These are phyloP conservation scores for Aciculosporium take DNA, from an alignment of 2,329 filamentous ascomycete species.

Conservation along the genomic window DNA sequence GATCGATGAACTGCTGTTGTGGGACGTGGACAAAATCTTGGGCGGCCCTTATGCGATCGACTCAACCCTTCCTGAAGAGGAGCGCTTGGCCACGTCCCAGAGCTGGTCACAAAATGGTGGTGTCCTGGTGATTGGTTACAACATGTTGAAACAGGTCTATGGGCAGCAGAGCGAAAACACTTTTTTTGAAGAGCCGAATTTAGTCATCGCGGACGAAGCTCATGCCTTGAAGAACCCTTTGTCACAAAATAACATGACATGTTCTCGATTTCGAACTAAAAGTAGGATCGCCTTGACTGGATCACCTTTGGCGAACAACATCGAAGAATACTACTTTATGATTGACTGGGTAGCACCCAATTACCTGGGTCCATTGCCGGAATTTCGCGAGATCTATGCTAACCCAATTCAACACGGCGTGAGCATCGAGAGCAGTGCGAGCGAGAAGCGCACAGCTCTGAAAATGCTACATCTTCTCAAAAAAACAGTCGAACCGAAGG, in stretches of 20 bases:
- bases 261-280: constrained; percentile 47
- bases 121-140: constrained; percentile 63
- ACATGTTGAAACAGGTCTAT: constrained; percentile 41
- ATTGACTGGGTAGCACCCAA: constrained; percentile 74
- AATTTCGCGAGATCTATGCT: constrained; percentile 59
- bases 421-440: constrained; percentile 43
- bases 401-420: constrained; percentile 61
- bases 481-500: constrained; percentile 58
- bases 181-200: constrained; percentile 47
- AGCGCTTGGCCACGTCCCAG: constrained; percentile 32
- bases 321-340: constrained; percentile 75
- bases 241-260: constrained; percentile 37
- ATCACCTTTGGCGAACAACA: constrained; percentile 72
- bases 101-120: constrained; percentile 54
- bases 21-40: constrained; percentile 45
- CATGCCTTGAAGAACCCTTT: constrained; percentile 59
- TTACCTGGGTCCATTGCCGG: constrained; percentile 53
- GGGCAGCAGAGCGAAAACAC: constrained; percentile 24
- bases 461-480: constrained; percentile 59
- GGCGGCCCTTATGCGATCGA: constrained; percentile 44
- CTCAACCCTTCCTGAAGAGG: constrained; percentile 16
- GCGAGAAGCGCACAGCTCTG: constrained; percentile 43
- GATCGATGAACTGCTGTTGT: constrained; percentile 59
- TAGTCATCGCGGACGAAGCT: constrained; percentile 77
- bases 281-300: constrained; percentile 75